These are phyloP conservation scores for Capsicum baccatum DNA, from an alignment of 257 asterid genomes.

Conservation along the genomic window DNA sequence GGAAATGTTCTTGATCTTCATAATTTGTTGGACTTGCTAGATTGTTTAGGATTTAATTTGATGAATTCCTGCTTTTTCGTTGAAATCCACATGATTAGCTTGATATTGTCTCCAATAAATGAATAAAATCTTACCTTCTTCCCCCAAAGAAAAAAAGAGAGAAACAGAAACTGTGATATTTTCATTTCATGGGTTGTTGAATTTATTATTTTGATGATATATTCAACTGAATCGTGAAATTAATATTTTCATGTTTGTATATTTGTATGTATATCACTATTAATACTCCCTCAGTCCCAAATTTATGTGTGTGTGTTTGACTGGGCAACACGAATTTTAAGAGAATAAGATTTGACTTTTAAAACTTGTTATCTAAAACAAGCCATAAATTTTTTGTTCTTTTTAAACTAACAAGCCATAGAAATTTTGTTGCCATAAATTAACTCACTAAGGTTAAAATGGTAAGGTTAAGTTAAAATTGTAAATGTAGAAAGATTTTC, in stretches of 20 bases:
- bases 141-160: no score
- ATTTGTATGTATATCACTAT: not conserved
- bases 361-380: not conserved
- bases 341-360: not conserved
- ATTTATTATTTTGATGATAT: not conserved
- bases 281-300: not conserved
- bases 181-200: not conserved
- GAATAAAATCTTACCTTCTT: not conserved
- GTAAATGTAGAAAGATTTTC: not conserved
- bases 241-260: not conserved
- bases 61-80: not conserved
- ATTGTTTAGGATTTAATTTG: not conserved
- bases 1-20: not conserved
- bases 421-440: not conserved
- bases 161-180: not conserved
- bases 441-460: not conserved
- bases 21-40: not conserved
- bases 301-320: not conserved
- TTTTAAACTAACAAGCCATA: not conserved
- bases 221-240: not conserved
- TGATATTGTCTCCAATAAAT: not conserved
- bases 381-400: not conserved
- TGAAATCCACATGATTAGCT: not conserved
- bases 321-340: no score
- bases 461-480: not conserved